A percentile compares a stretch with the other conserved stretches of the same genome.
Evolutionary conservation across 257 asterid species (phyloP).

Genomic region (Solanum chmielewskii): DNA sequence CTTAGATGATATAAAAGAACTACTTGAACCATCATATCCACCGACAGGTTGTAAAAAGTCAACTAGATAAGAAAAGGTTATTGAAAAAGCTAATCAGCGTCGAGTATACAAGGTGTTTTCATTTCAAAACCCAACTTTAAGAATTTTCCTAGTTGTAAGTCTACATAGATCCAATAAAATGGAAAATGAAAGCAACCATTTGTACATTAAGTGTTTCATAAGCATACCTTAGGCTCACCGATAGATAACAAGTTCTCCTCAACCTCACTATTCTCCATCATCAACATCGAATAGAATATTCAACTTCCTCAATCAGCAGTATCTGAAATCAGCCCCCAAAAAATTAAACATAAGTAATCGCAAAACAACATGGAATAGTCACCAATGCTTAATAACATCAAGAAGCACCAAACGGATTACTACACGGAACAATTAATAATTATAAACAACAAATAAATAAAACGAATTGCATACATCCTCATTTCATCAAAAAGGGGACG

Average conservation of each 20-base stretch:
- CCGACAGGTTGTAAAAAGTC: neutral
- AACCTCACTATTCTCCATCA: constrained; percentile 66
- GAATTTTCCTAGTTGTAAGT: neutral
- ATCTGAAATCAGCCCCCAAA: neutral
- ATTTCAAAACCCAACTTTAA: neutral
- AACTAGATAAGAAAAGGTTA: neutral
- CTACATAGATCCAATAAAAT: neutral
- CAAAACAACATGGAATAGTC: neutral
- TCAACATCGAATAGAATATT: constrained; percentile 1
- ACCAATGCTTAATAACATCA: neutral
- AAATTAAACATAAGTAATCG: neutral
- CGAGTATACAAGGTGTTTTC: neutral
- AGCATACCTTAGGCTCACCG: constrained; percentile 87
- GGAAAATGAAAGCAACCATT: neutral
- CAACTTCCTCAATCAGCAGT: constrained; percentile 26
- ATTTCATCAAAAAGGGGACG: neutral
- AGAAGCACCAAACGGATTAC: neutral
- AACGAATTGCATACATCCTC: neutral
- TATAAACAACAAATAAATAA: neutral
- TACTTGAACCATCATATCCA: neutral
- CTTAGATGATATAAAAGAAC: neutral
- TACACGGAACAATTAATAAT: neutral
- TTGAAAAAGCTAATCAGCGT: neutral
- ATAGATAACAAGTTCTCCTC: constrained; percentile 63
- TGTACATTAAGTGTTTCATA: neutral